Conservation (phyloP, 1,284 basidiomycete genomes). For the Neonothopanus nambi region DNA sequence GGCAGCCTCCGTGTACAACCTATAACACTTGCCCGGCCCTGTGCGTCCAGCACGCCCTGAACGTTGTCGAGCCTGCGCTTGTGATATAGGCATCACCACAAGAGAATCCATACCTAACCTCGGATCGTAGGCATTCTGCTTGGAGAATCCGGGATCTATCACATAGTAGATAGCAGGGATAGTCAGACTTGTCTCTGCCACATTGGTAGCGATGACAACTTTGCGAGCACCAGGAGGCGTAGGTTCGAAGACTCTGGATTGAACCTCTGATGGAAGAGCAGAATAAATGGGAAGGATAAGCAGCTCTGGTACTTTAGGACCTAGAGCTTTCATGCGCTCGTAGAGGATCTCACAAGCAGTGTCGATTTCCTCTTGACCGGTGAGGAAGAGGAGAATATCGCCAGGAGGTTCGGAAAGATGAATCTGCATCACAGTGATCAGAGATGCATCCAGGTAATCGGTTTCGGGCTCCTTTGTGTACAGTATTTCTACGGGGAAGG, state of each 20-base stretch:
- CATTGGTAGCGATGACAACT: conserved; percentile 98
- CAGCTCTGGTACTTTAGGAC: conserved; percentile 95
- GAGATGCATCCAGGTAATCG: conserved; percentile 97
- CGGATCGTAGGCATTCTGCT: conserved; percentile 99
- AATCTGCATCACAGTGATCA: conserved; percentile 99
- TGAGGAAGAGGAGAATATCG: conserved; percentile 95
- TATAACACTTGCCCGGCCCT: conserved; percentile 97
- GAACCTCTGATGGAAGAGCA: conserved; percentile 95
- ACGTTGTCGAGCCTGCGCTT: conserved; percentile 95
- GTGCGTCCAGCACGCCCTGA: conserved; percentile 96
- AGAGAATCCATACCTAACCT: conserved; percentile 98
- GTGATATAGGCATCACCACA: conserved; percentile 98
- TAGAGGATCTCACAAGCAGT: conserved; percentile 96
- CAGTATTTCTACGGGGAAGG: conserved; percentile 96
- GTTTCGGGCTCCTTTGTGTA: conserved; percentile 98
- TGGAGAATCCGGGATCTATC: conserved; percentile 97
- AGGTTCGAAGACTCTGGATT: conserved; percentile 96
- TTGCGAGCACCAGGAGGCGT: conserved; percentile 96
- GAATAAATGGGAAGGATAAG: conserved; percentile 98
- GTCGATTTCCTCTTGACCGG: conserved; percentile 99
- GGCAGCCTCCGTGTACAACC: conserved; percentile 96
- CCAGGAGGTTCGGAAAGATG: conserved; percentile 97
- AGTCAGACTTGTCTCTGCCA: conserved; percentile 97
- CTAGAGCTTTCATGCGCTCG: conserved; percentile 97
- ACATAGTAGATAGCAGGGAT: conserved; percentile 99